These are phyloP conservation scores for Cicer bijugum DNA, from an alignment of 306 rosid genomes.

Conservation along the genomic window DNA sequence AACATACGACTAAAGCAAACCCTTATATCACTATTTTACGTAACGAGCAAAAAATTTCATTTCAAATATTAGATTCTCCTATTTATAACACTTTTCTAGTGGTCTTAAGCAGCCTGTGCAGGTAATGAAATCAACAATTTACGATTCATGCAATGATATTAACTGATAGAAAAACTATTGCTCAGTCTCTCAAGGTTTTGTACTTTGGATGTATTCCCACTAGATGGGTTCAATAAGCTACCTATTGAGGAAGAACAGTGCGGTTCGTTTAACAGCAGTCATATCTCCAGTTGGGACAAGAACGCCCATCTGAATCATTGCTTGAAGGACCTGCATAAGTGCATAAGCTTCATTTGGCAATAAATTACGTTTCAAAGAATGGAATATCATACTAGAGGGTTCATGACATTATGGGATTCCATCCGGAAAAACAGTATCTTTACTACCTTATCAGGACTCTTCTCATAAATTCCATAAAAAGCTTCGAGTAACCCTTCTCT, in stretches of 20 bases:
- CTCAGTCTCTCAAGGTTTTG: slow-evolving; percentile 26
- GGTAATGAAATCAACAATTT: slow-evolving; percentile 27
- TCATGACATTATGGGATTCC: slow-evolving; percentile 36
- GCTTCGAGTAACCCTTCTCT: slow-evolving; percentile 94
- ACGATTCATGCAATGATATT: slow-evolving; percentile 19
- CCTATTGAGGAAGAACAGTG: slow-evolving; percentile 95
- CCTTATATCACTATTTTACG: slow-evolving; percentile 21
- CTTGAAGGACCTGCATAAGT: slow-evolving; percentile 80
- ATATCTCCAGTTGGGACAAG: slow-evolving; percentile 99
- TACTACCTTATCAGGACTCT: slow-evolving; percentile 99
- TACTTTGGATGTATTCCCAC: slow-evolving; percentile 36
- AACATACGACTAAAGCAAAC: slow-evolving; percentile 37
- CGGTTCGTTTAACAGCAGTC: slow-evolving; percentile 97
- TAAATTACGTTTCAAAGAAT: slow-evolving; percentile 33
- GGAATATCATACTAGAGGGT: slow-evolving; percentile 32
- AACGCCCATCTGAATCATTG: slow-evolving; percentile 99
- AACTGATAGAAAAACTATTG: slow-evolving; percentile 27
- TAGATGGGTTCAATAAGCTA: slow-evolving; percentile 46
- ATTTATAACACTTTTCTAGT: slow-evolving; percentile 23
- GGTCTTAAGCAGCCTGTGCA: slow-evolving; percentile 32
- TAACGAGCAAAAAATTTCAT: slow-evolving; percentile 16
- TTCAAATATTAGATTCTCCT: slow-evolving; percentile 27
- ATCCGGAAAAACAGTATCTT: slow-evolving; percentile 47
- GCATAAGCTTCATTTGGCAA: slow-evolving; percentile 44
- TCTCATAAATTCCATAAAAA: slow-evolving; percentile 96